These are phyloP conservation scores for Periconia sp. DNA, from an alignment of 2,329 filamentous ascomycete species.

Conservation along the genomic window DNA sequence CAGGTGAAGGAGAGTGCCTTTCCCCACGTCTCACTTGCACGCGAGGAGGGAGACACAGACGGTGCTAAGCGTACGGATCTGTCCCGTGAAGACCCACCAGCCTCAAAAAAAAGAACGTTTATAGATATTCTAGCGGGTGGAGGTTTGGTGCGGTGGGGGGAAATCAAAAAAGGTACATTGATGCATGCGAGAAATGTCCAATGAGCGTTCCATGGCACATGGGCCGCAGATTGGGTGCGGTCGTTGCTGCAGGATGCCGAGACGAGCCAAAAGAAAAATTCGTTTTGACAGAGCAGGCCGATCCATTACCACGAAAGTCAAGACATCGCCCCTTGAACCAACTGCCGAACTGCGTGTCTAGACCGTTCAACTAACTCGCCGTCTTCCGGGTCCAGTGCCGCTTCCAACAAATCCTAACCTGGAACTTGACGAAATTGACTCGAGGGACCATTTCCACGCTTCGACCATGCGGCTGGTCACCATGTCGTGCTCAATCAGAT, in stretches of 20 bases:
- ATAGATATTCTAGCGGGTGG: constrained; percentile 28
- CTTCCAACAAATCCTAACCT: neutral
- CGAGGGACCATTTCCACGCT: neutral
- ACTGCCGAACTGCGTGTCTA: constrained; percentile 27
- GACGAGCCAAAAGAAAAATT: neutral
- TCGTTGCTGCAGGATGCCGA: neutral
- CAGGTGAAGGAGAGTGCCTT: constrained; percentile 28
- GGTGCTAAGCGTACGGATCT: neutral
- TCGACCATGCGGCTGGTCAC: neutral
- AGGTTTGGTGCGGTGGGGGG: constrained; percentile 11
- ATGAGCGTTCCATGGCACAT: constrained; percentile 2
- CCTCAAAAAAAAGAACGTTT: constrained; percentile 8
- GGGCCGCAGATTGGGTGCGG: constrained; percentile 8
- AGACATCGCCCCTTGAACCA: constrained; percentile 5
- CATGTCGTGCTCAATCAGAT: neutral
- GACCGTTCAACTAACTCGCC: constrained; percentile 13
- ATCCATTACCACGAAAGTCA: constrained; percentile 10
- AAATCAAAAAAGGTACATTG: neutral
- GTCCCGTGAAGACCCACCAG: neutral
- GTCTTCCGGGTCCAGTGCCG: neutral
- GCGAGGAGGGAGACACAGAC: constrained; percentile 10
- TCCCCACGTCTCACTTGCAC: constrained; percentile 34
- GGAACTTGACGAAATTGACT: neutral
- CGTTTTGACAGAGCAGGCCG: constrained; percentile 3
- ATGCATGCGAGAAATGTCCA: neutral